A percentile compares a stretch with the other conserved stretches of the same genome.
These are phyloP conservation scores for Lentinula sp. DNA, from an alignment of 768 basidiomycete species.

Conservation along the genomic window DNA sequence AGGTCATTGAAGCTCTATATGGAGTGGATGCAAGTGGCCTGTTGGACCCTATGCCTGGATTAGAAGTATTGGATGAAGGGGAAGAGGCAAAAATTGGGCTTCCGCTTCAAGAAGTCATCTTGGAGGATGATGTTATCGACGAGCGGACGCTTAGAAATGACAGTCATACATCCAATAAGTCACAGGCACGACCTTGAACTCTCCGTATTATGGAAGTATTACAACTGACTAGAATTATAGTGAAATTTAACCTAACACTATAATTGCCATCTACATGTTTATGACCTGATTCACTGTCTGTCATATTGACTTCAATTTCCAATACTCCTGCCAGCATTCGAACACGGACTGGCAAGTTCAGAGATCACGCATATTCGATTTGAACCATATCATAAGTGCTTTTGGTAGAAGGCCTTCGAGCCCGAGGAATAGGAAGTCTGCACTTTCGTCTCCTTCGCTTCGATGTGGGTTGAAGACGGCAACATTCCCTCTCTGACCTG, in stretches of 20 bases:
- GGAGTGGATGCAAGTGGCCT: slow-evolving; percentile 31
- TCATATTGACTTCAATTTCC: too few species aligned
- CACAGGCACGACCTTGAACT: neutral
- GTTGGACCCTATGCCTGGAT: slow-evolving; percentile 29
- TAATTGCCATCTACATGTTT: neutral
- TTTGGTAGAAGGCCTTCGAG: slow-evolving; percentile 16
- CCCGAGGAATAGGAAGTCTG: slow-evolving; percentile 42
- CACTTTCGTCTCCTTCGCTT: slow-evolving; percentile 14
- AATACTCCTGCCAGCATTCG: too few species aligned
- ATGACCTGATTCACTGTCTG: too few species aligned
- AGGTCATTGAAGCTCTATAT: slow-evolving; percentile 47
- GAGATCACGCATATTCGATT: too few species aligned
- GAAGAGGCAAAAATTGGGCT: slow-evolving; percentile 1
- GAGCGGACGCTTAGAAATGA: neutral
- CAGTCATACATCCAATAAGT: neutral
- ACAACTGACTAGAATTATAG: neutral
- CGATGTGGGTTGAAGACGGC: slow-evolving; percentile 34
- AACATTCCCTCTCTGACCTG: slow-evolving; percentile 11
- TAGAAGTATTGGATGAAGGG: slow-evolving; percentile 40
- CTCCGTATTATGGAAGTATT: neutral
- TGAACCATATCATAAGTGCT: neutral
- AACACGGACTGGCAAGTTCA: neutral
- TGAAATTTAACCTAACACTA: neutral
- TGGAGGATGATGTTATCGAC: neutral
- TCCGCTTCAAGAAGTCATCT: neutral